Conservation (phyloP, 371 early-diverging fungal species). For the Funneliformis caledonium region DNA sequence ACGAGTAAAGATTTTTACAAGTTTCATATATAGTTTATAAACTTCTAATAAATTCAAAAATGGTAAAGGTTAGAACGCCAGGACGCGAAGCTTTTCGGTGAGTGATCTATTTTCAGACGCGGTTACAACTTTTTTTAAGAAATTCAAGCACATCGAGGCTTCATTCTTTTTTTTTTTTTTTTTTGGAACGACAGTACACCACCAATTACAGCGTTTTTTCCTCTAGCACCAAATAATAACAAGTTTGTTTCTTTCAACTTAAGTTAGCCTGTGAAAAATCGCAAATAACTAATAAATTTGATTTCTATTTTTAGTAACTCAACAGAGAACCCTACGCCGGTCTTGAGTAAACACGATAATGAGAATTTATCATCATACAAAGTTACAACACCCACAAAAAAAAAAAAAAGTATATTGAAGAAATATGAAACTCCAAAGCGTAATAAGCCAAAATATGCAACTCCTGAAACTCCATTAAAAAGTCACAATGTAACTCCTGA, state of each 20-base stretch:
- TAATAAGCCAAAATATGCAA: background rate
- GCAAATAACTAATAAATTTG: background rate
- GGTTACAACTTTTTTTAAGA: no score
- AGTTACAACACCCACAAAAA: background rate
- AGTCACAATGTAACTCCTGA: background rate
- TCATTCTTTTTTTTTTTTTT: background rate
- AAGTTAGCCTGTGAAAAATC: background rate
- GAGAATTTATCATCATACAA: background rate
- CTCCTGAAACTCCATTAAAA: background rate
- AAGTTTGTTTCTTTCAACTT: background rate
- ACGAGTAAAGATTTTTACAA: no score
- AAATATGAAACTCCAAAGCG: background rate
- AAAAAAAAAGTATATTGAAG: background rate
- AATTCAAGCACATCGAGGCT: background rate
- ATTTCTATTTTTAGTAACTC: background rate
- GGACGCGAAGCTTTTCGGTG: conserved; percentile 10
- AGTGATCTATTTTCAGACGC: background rate
- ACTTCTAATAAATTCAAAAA: background rate
- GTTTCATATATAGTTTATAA: no score
- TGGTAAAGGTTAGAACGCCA: conserved; percentile 20
- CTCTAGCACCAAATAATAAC: background rate
- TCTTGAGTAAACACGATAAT: background rate
- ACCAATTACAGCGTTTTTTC: conserved; percentile 21
- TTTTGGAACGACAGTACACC: background rate
- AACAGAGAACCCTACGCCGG: background rate